Evolutionary conservation across 345 rosid species (phyloP).

Genomic region (Eucalyptus cladocalyx): DNA sequence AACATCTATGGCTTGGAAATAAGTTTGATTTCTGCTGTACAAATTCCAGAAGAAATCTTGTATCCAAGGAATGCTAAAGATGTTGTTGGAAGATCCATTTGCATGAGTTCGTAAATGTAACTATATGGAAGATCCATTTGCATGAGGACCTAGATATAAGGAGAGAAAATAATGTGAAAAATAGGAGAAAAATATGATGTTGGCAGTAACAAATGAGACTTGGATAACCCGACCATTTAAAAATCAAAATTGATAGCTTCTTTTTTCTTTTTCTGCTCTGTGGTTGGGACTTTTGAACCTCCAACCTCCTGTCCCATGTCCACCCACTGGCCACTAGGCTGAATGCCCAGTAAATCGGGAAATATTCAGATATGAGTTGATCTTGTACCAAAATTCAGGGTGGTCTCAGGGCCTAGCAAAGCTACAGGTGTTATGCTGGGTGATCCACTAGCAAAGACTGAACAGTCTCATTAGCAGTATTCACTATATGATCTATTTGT

Average conservation of each 20-base stretch:
- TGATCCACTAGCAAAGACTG: background rate
- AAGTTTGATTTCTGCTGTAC: background rate
- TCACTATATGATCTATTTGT: background rate
- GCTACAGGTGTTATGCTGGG: background rate
- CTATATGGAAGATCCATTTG: background rate
- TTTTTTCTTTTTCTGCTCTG: background rate
- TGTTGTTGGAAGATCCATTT: background rate
- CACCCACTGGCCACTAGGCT: background rate
- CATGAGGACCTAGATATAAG: background rate
- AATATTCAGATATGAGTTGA: background rate
- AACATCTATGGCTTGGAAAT: background rate
- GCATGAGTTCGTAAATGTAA: background rate
- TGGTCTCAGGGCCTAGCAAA: background rate
- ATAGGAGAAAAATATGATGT: background rate
- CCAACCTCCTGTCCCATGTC: background rate
- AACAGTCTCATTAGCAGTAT: background rate
- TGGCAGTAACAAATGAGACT: background rate
- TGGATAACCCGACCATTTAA: background rate
- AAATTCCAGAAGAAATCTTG: background rate
- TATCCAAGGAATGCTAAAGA: background rate
- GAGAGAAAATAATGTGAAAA: background rate
- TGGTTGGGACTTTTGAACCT: background rate
- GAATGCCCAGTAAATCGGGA: background rate
- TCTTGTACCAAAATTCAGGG: background rate
- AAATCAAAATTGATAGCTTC: background rate